Evolutionary conservation across 306 rosid genomes (phyloP).

Genomic region (Dryas alaskensis): DNA sequence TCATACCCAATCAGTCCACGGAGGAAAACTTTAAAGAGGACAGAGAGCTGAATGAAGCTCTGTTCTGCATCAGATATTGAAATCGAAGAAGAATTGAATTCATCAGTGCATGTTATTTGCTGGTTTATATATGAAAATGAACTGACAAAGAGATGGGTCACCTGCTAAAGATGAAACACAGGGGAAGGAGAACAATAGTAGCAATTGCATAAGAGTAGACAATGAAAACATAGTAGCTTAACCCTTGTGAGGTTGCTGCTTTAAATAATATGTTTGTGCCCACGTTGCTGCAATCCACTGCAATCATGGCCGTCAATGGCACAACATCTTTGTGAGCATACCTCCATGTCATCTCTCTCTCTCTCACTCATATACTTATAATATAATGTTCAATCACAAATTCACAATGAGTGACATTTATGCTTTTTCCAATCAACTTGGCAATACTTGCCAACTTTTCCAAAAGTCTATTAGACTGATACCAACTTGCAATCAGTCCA

Average conservation of each 20-base stretch:
- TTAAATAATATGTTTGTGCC: constrained; percentile 50
- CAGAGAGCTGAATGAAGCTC: constrained; percentile 34
- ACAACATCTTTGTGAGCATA: constrained; percentile 33
- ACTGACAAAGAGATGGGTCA: background rate
- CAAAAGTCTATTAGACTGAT: background rate
- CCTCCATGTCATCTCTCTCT: constrained; percentile 26
- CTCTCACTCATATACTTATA: background rate
- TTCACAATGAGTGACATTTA: too few relatives aligned
- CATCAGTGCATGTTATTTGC: background rate
- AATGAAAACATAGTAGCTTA: constrained; percentile 51
- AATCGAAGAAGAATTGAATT: background rate
- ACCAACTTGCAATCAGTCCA: constrained; percentile 27
- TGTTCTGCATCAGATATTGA: constrained; percentile 27
- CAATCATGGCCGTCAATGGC: constrained; percentile 49
- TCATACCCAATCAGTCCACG: constrained; percentile 49
- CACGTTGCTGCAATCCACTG: constrained; percentile 44
- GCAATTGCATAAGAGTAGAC: constrained; percentile 45
- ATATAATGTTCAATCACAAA: background rate
- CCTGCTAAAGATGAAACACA: constrained; percentile 49
- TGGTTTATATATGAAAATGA: too few relatives aligned
- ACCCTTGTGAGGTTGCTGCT: constrained; percentile 47
- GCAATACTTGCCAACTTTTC: too few relatives aligned
- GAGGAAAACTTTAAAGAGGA: constrained; percentile 37
- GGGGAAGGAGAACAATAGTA: constrained; percentile 45
- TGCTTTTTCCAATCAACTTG: too few relatives aligned